Conservation (phyloP, 169 alveolate species). For the Miamiensis avidus region DNA sequence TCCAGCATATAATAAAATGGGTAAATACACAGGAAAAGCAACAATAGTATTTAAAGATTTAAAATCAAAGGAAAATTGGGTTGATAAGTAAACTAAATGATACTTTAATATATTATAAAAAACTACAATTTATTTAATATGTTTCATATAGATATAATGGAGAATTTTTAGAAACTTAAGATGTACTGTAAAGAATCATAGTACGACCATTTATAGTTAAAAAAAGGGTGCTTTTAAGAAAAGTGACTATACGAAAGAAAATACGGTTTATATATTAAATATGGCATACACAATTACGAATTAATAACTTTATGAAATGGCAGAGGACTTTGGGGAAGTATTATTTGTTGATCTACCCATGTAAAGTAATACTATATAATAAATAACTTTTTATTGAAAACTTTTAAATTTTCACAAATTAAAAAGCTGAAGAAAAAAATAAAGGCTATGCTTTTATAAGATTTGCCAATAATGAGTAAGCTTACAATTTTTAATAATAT, state of each 20-base stretch:
- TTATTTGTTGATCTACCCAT: conserved; percentile 5
- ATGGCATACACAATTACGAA: not conserved
- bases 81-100: not conserved
- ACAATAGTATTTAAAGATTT: conserved; percentile 2
- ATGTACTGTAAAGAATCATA: conserved; percentile 11
- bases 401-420: not conserved
- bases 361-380: too few species aligned
- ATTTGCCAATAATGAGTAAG: conserved; percentile 15
- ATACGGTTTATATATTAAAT: conserved; percentile 13
- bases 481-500: conserved; percentile 4
- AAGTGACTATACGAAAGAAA: not conserved
- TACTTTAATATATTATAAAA: too few species aligned
- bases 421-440: not conserved
- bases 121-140: too few species aligned
- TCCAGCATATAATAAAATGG: conserved; percentile 13
- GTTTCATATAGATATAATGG: not conserved
- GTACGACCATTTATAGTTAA: conserved; percentile 15
- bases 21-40: conserved; percentile 23
- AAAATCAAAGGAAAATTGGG: not conserved
- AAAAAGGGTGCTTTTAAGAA: not conserved
- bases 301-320: conserved; percentile 1
- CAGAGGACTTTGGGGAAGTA: conserved; percentile 16
- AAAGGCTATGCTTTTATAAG: conserved; percentile 22
- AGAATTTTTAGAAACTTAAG: not conserved
- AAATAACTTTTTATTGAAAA: too few species aligned